Base-by-base conservation (phyloP, 2,329 filamentous ascomycete genomes). In the Penicillium brevicompactum region DNA sequence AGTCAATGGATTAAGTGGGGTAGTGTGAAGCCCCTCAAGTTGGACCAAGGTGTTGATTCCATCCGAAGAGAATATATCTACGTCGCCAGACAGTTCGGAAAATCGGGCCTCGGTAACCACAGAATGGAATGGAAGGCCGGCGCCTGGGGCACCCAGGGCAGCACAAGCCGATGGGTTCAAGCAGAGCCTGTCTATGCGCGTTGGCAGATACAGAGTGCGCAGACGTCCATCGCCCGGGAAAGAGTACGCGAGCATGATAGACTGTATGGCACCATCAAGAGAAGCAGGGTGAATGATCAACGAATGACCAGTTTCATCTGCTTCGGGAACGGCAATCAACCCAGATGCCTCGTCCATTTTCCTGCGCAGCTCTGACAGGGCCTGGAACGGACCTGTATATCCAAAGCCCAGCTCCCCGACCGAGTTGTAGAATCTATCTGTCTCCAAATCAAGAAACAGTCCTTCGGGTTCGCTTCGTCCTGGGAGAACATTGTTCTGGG, bases 371-470 rank as follows among this genome's bases (percentile, higher is more conserved):
- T 16, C 45, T 5, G 56, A 58, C 13, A 69, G 51, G 4, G 58
- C 51, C 11, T 53, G 52, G 56, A 70, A 70, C 10, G 62, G 55
- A 2, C 59, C 62, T 1, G 59, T 60, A 32, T 70, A 72, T 5
- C 60, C 60, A 37, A 67, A 69, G 7, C 69, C 70, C 22, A 67
- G 53, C 0, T 65, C 46, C 0, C 49, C 45, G 2, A 70, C 53
- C 5, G 57, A 57, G n/a, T 55, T 56, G 47, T 72, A 71, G 46
- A 70, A 70, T 5, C 55, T 42, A 10, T 68, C 62, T 1, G 52
- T 37, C 11, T 69, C 62, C 13, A 67, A 38, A 2, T 56, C 58
- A 2, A 65, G 21, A 16, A 62, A 60, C 5, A 37, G 24, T 1
- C 49, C 54, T 22, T 48, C 50, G 8, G 1, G 21, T 11, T 44